Percentiles rank a stretch among this genome's conserved stretches.
Conservation (phyloP, 805 yeast genomes). For the Clavispora fructus region DNA sequence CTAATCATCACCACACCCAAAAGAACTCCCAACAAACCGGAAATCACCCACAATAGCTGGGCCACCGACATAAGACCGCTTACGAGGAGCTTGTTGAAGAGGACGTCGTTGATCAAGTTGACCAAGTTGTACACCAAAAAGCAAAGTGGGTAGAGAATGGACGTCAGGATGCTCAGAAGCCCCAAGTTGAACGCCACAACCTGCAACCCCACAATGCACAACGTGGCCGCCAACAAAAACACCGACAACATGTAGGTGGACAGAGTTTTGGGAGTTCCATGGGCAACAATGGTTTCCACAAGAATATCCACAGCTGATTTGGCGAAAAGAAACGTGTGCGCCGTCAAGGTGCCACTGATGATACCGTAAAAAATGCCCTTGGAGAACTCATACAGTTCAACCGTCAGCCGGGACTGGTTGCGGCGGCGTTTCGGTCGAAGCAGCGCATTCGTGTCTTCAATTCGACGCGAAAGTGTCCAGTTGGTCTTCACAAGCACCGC, state of each 20-base stretch:
- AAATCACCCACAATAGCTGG: slow-evolving; percentile 43
- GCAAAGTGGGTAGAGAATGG: slow-evolving; percentile 77
- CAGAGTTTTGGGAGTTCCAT: slow-evolving; percentile 21
- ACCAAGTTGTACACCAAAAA: slow-evolving; percentile 76
- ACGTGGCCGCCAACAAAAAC: slow-evolving; percentile 47
- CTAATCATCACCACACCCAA: slow-evolving; percentile 69
- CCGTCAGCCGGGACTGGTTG: slow-evolving; percentile 11
- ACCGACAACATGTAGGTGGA: slow-evolving; percentile 29
- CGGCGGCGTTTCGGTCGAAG: slow-evolving; percentile 5
- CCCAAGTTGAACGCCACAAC: slow-evolving; percentile 72
- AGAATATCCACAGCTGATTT: slow-evolving; percentile 73
- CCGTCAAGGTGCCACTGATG: slow-evolving; percentile 72
- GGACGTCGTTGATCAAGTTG: slow-evolving; percentile 44
- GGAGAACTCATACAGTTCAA: slow-evolving; percentile 21
- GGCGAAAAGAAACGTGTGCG: slow-evolving; percentile 82
- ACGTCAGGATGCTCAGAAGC: slow-evolving; percentile 62
- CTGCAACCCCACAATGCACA: slow-evolving; percentile 64
- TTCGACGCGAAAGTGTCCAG: slow-evolving; percentile 14
- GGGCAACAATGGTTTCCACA: slow-evolving; percentile 36
- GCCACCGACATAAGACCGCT: slow-evolving; percentile 33
- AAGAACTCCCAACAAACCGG: slow-evolving; percentile 47
- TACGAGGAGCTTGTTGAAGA: slow-evolving; percentile 59
- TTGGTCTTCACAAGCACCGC: slow-evolving; percentile 21
- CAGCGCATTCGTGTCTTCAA: slow-evolving; percentile 2
- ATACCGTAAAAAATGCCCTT: slow-evolving; percentile 65